phyloP scores from a whole-genome alignment of 169 alveolate genomes.

The Plasmodium falciparum region DNA sequence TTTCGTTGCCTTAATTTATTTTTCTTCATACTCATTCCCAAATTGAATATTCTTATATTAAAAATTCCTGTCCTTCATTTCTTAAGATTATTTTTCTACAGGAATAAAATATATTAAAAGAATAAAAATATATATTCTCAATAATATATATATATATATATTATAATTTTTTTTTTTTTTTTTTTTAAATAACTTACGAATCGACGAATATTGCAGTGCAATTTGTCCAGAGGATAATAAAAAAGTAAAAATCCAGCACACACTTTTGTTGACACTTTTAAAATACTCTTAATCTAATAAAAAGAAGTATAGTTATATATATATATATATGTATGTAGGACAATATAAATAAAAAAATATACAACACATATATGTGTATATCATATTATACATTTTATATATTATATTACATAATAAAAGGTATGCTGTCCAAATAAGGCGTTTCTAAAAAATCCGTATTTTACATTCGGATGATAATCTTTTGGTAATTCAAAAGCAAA shows the following conservation, averaged over 20 bases:
- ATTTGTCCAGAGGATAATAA: slow-evolving; percentile 75
- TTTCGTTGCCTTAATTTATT: too few relatives aligned
- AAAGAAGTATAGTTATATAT: slow-evolving; percentile 22
- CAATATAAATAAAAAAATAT: too few relatives aligned
- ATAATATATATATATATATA: not conserved
- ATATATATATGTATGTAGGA: not conserved
- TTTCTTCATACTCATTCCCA: too few relatives aligned
- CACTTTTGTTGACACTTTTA: slow-evolving; percentile 62
- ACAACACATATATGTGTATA: not conserved
- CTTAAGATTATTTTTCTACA: too few relatives aligned
- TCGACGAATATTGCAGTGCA: slow-evolving; percentile 77
- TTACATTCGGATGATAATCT: slow-evolving; percentile 74
- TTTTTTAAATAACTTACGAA: slow-evolving; percentile 30
- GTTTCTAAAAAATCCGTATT: slow-evolving; percentile 74
- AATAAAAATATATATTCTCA: not conserved
- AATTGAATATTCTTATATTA: too few relatives aligned
- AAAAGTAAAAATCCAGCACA: slow-evolving; percentile 75
- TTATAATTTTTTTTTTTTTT: not conserved
- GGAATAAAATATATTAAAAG: too few relatives aligned
- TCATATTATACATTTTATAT: not conserved
- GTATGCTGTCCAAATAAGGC: slow-evolving; percentile 54
- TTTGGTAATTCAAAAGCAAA: slow-evolving; percentile 56
- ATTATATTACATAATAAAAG: slow-evolving; percentile 52
- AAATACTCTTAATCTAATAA: slow-evolving; percentile 50
- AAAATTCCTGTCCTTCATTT: too few relatives aligned